phyloP scores from a whole-genome alignment of 306 rosid genomes.

The Luffa aegyptiaca region DNA sequence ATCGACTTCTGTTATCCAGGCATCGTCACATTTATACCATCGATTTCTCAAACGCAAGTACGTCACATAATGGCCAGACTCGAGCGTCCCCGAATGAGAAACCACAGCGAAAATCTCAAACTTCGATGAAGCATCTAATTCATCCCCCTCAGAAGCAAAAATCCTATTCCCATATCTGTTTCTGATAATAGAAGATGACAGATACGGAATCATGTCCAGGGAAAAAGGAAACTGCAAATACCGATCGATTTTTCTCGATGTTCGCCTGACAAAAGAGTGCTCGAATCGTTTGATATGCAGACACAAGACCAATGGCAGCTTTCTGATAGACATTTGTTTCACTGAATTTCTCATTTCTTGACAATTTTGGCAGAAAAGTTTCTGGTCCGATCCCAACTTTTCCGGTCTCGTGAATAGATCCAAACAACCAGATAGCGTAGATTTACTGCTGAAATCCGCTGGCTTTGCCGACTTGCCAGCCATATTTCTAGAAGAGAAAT shows the following conservation, averaged over 20 bases:
- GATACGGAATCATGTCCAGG: conserved; percentile 69
- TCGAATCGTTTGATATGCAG: conserved; percentile 78
- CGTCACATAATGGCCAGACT: conserved; percentile 78
- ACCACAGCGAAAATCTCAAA: conserved; percentile 78
- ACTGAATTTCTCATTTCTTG: conserved; percentile 53
- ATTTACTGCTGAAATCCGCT: conserved; percentile 29
- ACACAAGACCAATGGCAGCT: conserved; percentile 71
- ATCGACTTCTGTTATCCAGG: conserved; percentile 85
- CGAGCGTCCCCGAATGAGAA: conserved; percentile 76
- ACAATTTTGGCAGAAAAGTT: conserved; percentile 70
- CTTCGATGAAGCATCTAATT: conserved; percentile 43
- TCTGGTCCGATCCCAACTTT: conserved; percentile 91
- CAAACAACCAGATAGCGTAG: conserved; percentile 66
- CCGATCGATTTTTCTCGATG: conserved; percentile 61
- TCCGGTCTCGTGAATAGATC: conserved; percentile 79
- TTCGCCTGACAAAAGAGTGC: conserved; percentile 54
- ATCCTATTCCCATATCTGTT: conserved; percentile 78
- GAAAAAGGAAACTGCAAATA: conserved; percentile 73
- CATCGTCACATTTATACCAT: conserved; percentile 88
- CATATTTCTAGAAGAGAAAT: conserved; percentile 19
- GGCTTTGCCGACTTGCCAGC: conserved; percentile 38
- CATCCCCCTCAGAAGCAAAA: conserved; percentile 60
- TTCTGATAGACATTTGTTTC: conserved; percentile 76
- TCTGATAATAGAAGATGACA: conserved; percentile 71
- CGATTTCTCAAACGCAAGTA: conserved; percentile 53